Percentiles rank a stretch among this genome's conserved stretches.
phyloP scores from a whole-genome alignment of 331 rosid species.

The Acacia concinna region DNA sequence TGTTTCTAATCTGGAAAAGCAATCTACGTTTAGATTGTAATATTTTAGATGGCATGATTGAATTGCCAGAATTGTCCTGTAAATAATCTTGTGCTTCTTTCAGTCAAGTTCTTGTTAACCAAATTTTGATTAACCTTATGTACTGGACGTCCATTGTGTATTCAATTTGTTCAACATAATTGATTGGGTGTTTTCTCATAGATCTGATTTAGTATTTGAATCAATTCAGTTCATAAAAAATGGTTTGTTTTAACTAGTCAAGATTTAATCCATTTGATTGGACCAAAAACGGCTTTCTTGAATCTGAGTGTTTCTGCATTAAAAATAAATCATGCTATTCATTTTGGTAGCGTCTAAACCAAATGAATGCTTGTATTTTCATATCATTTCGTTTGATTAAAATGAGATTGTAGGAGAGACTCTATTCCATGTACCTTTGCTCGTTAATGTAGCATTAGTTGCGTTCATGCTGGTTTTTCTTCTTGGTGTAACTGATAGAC shows the following conservation, averaged over 20 bases:
- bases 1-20: neutral
- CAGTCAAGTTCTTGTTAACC: neutral
- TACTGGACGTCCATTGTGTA: neutral
- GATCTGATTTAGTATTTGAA: neutral
- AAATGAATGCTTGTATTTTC: neutral
- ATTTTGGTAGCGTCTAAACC: neutral
- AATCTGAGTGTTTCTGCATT: neutral
- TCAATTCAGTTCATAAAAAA: neutral
- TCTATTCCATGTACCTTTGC: neutral
- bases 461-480: slow-evolving; percentile 9
- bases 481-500: neutral
- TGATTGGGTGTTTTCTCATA: neutral
- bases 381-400: neutral
- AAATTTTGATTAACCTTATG: neutral
- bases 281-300: neutral
- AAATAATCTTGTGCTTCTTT: neutral
- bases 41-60: neutral
- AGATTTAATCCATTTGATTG: neutral
- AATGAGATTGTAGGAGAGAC: slow-evolving; percentile 4
- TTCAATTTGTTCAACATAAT: neutral
- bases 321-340: neutral
- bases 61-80: neutral
- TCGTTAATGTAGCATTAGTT: neutral
- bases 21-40: neutral
- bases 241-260: neutral